Conservation (phyloP, 1,284 basidiomycete species). For the Xerocomus cyaneibrunnescens region DNA sequence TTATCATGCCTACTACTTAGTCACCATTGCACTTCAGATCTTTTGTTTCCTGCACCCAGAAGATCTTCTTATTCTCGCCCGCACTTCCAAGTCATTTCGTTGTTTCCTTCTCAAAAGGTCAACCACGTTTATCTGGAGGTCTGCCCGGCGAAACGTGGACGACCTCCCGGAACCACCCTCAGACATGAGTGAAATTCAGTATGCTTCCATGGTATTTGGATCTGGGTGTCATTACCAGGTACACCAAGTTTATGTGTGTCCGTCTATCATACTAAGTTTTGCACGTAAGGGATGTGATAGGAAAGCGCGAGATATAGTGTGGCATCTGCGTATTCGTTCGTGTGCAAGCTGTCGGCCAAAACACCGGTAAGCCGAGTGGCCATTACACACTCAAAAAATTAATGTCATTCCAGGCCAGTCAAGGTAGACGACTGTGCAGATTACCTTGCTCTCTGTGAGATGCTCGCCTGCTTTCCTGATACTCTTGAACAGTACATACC, state of each 20-base stretch:
- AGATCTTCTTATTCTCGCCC: constrained; percentile 34
- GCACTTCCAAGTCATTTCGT: constrained; percentile 31
- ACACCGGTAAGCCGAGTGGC: constrained; percentile 23
- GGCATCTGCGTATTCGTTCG: constrained; percentile 34
- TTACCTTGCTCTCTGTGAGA: constrained; percentile 8
- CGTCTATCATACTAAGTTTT: constrained; percentile 4
- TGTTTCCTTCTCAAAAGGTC: constrained; percentile 28
- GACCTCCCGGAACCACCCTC: constrained; percentile 33
- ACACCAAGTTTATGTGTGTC: background rate
- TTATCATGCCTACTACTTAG: background rate
- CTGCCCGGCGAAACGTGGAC: constrained; percentile 26
- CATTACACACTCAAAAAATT: background rate
- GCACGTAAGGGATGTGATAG: constrained; percentile 25
- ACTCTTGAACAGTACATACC: constrained; percentile 26
- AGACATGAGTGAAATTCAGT: constrained; percentile 35
- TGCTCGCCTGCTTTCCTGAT: constrained; percentile 12
- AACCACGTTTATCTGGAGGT: constrained; percentile 29
- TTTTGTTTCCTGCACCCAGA: constrained; percentile 27
- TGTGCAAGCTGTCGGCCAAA: constrained; percentile 27
- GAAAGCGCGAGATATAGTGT: constrained; percentile 31
- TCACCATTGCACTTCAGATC: constrained; percentile 22
- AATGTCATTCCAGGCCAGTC: constrained; percentile 18
- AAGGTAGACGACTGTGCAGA: constrained; percentile 14
- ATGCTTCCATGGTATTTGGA: constrained; percentile 37
- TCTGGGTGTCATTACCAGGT: constrained; percentile 29